Percentiles rank a stretch among this genome's conserved stretches.
Evolutionary conservation across 441 rosid species (phyloP).

Genomic region (Melastoma candidum): DNA sequence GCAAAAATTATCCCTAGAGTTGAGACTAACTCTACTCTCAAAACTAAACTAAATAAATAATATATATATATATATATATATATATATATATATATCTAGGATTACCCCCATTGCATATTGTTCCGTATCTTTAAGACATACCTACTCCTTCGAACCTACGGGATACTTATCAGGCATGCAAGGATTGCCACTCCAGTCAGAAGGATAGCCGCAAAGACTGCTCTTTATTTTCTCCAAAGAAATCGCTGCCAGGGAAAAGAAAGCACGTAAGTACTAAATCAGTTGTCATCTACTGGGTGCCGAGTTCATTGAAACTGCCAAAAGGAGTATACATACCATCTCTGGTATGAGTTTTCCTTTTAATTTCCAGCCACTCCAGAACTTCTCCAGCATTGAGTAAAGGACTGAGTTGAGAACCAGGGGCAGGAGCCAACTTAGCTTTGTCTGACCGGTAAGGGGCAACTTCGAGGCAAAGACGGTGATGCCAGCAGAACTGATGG

Average conservation of each 20-base stretch:
- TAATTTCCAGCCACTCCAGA: conserved; percentile 39
- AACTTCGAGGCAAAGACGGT: conserved; percentile 48
- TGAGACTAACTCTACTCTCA: too few species aligned
- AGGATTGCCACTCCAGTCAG: too few species aligned
- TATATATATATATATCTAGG: too few species aligned
- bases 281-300: neutral
- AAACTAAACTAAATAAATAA: too few species aligned
- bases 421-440: conserved; percentile 39
- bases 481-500: conserved; percentile 44
- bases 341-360: conserved; percentile 63
- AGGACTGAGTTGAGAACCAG: conserved; percentile 47
- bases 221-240: too few species aligned
- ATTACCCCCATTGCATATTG: too few species aligned
- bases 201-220: too few species aligned
- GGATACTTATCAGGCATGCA: too few species aligned
- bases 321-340: conserved; percentile 44
- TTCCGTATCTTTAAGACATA: too few species aligned
- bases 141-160: too few species aligned
- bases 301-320: neutral
- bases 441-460: conserved; percentile 63
- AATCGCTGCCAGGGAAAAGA: neutral
- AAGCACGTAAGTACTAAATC: neutral
- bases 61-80: too few species aligned
- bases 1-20: too few species aligned
- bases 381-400: conserved; percentile 75